Evolutionary conservation across 2,329 filamentous ascomycete genomes (phyloP).

Genomic region (Albifimbria verrucaria): DNA sequence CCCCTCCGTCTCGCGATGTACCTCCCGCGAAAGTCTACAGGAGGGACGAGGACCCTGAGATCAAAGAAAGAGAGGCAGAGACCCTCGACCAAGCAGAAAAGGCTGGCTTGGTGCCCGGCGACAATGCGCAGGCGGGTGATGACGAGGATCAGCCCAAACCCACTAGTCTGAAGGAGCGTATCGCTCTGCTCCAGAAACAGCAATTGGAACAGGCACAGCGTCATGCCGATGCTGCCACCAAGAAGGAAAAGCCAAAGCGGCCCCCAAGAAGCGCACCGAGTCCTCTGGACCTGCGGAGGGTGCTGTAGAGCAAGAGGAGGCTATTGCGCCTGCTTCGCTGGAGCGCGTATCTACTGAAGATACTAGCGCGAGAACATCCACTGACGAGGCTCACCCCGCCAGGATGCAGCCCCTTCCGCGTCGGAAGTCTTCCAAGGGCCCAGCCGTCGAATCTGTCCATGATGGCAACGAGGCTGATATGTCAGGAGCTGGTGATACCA

Average conservation of each 20-base stretch:
- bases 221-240: slow-evolving; percentile 72
- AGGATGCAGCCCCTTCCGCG: slow-evolving; percentile 41
- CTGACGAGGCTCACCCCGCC: slow-evolving; percentile 38
- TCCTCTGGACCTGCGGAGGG: slow-evolving; percentile 28
- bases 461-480: slow-evolving; percentile 65
- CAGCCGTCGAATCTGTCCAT: slow-evolving; percentile 39
- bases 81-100: slow-evolving; percentile 64
- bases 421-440: slow-evolving; percentile 50
- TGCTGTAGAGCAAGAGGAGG: slow-evolving; percentile 24
- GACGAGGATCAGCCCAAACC: slow-evolving; percentile 85
- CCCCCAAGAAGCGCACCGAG: slow-evolving; percentile 64
- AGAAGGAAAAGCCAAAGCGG: slow-evolving; percentile 85
- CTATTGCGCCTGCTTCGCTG: slow-evolving; percentile 22
- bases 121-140: slow-evolving; percentile 43
- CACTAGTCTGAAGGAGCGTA: slow-evolving; percentile 89
- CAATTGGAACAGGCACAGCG: slow-evolving; percentile 85
- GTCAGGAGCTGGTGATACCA: slow-evolving; percentile 62
- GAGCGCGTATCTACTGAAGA: slow-evolving; percentile 50
- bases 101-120: slow-evolving; percentile 55
- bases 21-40: slow-evolving; percentile 70
- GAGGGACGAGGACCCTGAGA: slow-evolving; percentile 80
- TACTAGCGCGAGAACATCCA: slow-evolving; percentile 43
- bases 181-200: slow-evolving; percentile 89
- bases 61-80: slow-evolving; percentile 63
- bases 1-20: slow-evolving; percentile 70